Evolutionary conservation across 306 rosid genomes (phyloP), one percentile per base, ranked within the genome.

Genomic region (Vachellia pachyceras): DNA sequence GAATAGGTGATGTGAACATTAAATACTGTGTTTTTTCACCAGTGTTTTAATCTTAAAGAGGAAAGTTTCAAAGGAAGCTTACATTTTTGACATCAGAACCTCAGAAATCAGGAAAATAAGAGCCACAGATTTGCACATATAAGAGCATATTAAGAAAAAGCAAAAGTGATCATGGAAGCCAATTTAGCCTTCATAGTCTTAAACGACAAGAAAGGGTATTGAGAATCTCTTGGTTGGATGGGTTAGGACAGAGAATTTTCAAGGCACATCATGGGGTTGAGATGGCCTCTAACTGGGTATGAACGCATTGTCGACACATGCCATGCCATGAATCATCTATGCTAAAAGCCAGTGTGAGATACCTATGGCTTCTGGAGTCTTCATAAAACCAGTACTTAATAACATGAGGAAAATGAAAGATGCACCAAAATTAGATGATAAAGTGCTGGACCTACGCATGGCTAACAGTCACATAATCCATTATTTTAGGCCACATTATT

Each of bases 51-150:
- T 84, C 45, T 42, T 82, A 39, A 82, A 81, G 9, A 90, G 82
- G 8, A 90, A 82, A 25, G 25, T 79, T 77, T 84, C 89, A 69
- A 90, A 83, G 42, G 87, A 85, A 44, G 84, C 76, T 82, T 83
- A 80, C 85, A 86, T 82, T 74, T 83, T 87, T 3, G 89, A 73
- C 64, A 73, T 67, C 45, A 88, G 86, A 39, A 90, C 91, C 79
- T 88, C 86, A 55, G 4, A 7, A 87, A 10, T 82, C 85, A 0
- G 69, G 73, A 37, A 85, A 79, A 79, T 90, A 82, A 9, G 33
- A 57, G 35, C 71, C 86, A 18, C 75, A 76, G 20, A 66, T 72
- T 9, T 42, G 79, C 77, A 83, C 87, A 52, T 88, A 69, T 25
- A 41, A 87, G 52, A 15, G 79, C 9, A 5, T 3, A 50, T 18